Evolutionary conservation across 306 rosid species (phyloP).

Genomic region (Lagenaria siceraria): DNA sequence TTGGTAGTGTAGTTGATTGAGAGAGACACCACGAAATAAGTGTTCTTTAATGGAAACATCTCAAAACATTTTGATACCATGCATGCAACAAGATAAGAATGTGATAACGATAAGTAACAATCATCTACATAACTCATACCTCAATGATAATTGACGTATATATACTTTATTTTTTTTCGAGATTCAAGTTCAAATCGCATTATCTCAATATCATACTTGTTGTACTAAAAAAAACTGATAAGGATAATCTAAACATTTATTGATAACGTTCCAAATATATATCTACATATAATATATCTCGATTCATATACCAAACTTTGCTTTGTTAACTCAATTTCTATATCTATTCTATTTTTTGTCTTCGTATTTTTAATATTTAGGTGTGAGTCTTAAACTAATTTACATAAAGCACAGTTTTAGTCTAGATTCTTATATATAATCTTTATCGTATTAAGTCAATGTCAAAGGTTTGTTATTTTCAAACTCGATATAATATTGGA

Average conservation of each 20-base stretch:
- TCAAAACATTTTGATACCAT: background rate
- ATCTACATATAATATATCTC: too few relatives aligned
- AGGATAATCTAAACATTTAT: background rate
- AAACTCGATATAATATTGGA: background rate
- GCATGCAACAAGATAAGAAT: background rate
- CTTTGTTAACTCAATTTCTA: too few relatives aligned
- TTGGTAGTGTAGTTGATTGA: background rate
- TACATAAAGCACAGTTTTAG: background rate
- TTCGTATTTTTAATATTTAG: background rate
- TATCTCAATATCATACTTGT: too few relatives aligned
- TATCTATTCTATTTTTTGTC: background rate
- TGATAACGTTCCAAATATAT: too few relatives aligned
- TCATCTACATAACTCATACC: too few relatives aligned
- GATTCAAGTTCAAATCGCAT: too few relatives aligned
- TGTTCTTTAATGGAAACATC: background rate
- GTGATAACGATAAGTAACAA: too few relatives aligned
- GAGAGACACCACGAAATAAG: background rate
- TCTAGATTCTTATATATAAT: background rate
- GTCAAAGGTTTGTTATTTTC: background rate
- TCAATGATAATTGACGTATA: too few relatives aligned
- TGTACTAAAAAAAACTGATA: too few relatives aligned
- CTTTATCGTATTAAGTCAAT: background rate
- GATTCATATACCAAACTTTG: too few relatives aligned
- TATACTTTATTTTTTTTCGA: too few relatives aligned
- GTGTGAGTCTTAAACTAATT: background rate